These are phyloP conservation scores for Simplicillium aogashimaense DNA, from an alignment of 2,329 filamentous ascomycete genomes.

Conservation along the genomic window DNA sequence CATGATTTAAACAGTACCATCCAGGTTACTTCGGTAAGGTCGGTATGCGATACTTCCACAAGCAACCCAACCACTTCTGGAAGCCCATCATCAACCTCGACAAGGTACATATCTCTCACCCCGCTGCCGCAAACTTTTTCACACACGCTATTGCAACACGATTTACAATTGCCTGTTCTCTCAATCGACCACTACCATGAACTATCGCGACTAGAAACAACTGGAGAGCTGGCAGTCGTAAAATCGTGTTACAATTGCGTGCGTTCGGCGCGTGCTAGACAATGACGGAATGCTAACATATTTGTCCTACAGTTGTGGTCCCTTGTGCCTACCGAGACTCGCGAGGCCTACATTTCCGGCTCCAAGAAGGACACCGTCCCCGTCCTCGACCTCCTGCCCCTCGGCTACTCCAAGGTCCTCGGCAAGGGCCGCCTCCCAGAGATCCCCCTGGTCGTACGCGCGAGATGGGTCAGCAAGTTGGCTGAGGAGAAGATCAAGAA, in stretches of 20 bases:
- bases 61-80: conserved; percentile 92
- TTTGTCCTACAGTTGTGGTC: conserved; percentile 66
- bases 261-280: neutral
- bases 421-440: conserved; percentile 95
- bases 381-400: conserved; percentile 92
- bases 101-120: conserved; percentile 53
- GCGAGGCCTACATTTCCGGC: conserved; percentile 80
- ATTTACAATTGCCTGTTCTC: neutral
- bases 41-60: conserved; percentile 95
- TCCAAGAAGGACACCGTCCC: conserved; percentile 82
- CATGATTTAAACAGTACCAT: conserved; percentile 57
- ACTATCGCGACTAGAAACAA: neutral
- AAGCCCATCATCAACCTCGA: conserved; percentile 98
- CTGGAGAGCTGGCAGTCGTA: neutral
- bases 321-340: conserved; percentile 84
- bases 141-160: conserved; percentile 1
- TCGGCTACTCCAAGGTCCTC: conserved; percentile 97
- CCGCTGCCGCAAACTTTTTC: neutral
- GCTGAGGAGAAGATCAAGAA: conserved; percentile 99
- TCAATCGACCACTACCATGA: neutral
- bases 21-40: conserved; percentile 99
- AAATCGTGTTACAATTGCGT: neutral
- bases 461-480: conserved; percentile 89
- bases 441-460: conserved; percentile 88
- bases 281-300: conserved; percentile 16